Conservation (phyloP, 1,284 basidiomycete species). For the Mrakiaceae sp. region DNA sequence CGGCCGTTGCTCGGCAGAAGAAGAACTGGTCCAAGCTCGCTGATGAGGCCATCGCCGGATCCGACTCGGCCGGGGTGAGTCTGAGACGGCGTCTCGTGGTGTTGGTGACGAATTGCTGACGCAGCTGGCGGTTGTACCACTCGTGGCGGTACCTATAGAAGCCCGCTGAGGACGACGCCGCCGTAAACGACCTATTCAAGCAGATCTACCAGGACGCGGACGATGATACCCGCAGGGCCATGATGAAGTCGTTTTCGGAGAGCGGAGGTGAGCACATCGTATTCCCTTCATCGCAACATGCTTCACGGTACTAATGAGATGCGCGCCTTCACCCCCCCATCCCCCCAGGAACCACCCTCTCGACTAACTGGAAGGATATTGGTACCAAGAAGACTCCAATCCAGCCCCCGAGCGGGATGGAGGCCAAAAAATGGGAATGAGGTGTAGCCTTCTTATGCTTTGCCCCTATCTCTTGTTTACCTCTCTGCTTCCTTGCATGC, state of each 20-base stretch:
- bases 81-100: background rate
- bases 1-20: constrained; percentile 16
- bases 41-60: constrained; percentile 18
- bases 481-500: too few relatives aligned
- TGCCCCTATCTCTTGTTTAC: background rate
- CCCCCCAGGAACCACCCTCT: constrained; percentile 57
- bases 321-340: too few relatives aligned
- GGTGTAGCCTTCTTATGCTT: background rate
- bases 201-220: constrained; percentile 70
- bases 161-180: constrained; percentile 9
- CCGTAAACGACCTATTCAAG: constrained; percentile 35
- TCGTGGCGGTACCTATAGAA: too few relatives aligned
- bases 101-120: too few relatives aligned
- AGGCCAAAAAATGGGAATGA: constrained; percentile 52
- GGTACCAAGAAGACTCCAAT: constrained; percentile 46
- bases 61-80: constrained; percentile 21
- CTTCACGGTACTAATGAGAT: background rate
- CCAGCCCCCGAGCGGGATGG: constrained; percentile 68
- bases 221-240: constrained; percentile 75
- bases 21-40: constrained; percentile 34
- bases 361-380: constrained; percentile 88
- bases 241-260: constrained; percentile 92
- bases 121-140: too few relatives aligned
- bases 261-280: constrained; percentile 46
- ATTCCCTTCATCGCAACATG: background rate